These are phyloP conservation scores for Suhomyces xylopsoci DNA, from an alignment of 805 yeast species.

Conservation along the genomic window DNA sequence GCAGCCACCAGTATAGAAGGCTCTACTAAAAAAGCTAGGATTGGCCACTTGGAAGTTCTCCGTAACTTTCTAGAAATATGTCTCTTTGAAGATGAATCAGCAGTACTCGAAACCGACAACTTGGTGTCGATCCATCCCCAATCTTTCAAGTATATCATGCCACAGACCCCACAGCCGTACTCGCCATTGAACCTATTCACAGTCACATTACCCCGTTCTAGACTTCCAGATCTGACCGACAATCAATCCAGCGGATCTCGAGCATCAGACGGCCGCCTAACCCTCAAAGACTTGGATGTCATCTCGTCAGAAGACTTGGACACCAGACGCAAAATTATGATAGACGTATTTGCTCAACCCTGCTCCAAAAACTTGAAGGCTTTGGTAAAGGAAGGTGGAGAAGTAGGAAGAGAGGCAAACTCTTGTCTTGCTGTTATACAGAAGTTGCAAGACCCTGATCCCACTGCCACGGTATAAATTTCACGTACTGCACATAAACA, in stretches of 20 bases:
- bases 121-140: slow-evolving; percentile 45
- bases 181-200: slow-evolving; percentile 59
- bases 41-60: slow-evolving; percentile 42
- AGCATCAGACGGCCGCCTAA: slow-evolving; percentile 22
- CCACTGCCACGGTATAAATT: background rate
- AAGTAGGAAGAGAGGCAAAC: slow-evolving; percentile 52
- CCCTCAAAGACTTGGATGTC: slow-evolving; percentile 39
- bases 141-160: slow-evolving; percentile 51
- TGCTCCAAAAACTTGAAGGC: slow-evolving; percentile 49
- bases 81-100: slow-evolving; percentile 24
- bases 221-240: slow-evolving; percentile 5
- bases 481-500: background rate
- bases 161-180: slow-evolving; percentile 60
- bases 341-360: slow-evolving; percentile 50
- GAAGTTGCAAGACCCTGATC: slow-evolving; percentile 1
- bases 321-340: slow-evolving; percentile 52
- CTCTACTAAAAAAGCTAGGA: slow-evolving; percentile 35
- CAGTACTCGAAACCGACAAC: slow-evolving; percentile 14
- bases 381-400: slow-evolving; percentile 69
- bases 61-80: slow-evolving; percentile 45
- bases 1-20: slow-evolving; percentile 33
- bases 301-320: slow-evolving; percentile 59
- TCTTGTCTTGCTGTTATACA: slow-evolving; percentile 18
- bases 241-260: slow-evolving; percentile 5
- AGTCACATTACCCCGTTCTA: slow-evolving; percentile 27